These are phyloP conservation scores for Aspergillus sclerotiicarbonarius DNA, from an alignment of 495 filamentous ascomycete species.

Conservation along the genomic window DNA sequence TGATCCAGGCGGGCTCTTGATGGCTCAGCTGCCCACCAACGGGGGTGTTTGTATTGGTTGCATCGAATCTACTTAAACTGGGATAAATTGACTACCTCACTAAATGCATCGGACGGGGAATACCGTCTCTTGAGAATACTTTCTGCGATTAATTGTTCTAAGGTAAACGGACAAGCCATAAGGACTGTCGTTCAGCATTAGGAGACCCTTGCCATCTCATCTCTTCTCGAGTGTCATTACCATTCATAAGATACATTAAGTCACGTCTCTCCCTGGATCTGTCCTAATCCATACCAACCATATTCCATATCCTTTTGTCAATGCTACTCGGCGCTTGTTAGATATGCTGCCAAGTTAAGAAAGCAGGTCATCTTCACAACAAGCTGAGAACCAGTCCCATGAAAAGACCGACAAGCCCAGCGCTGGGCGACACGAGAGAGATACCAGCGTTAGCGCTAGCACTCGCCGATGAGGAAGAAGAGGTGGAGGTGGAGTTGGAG, in stretches of 20 bases:
- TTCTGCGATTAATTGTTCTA: no score
- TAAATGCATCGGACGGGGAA: no score
- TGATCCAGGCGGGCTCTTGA: conserved; percentile 26
- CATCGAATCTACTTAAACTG: no score
- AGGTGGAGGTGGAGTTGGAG: conserved; percentile 9
- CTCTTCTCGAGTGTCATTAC: background rate
- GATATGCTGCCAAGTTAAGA: background rate
- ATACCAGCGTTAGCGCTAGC: conserved; percentile 5
- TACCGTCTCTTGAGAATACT: no score
- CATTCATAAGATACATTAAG: conserved; percentile 7
- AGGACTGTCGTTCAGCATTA: background rate
- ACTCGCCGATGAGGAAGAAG: background rate
- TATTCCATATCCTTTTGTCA: background rate
- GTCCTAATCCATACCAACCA: background rate
- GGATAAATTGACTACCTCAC: no score
- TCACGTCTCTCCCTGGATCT: background rate
- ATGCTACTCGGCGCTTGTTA: background rate
- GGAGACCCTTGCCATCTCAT: background rate
- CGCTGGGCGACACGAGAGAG: conserved; percentile 1
- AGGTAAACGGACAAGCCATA: no score
- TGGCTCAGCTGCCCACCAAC: background rate
- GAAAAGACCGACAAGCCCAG: background rate
- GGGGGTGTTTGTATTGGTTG: background rate
- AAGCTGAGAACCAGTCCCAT: background rate
- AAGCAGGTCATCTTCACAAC: background rate